Base-by-base conservation (phyloP, 805 yeast species). In the Peterozyma xylosa region DNA sequence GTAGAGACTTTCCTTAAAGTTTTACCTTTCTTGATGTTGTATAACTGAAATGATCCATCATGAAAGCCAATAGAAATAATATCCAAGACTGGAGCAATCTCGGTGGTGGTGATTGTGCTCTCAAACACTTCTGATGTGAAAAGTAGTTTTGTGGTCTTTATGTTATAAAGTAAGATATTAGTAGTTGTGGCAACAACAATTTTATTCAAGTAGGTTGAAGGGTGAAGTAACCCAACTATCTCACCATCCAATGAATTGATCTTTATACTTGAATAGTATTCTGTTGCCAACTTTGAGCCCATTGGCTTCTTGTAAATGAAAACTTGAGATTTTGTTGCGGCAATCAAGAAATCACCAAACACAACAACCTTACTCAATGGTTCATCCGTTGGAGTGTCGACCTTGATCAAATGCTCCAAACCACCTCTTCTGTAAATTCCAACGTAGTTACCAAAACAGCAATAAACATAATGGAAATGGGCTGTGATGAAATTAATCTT, bases 201-300 rank as follows among this genome's bases (percentile, higher is more conserved):
- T 58, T 93, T 93, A 68, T 93, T 93, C 56, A 95, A 63, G 58
- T 91, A 90, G 0, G 99, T 91, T 30, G 97, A 90, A 41, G 91
- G 82, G 60, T 93, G 99, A 10, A 78, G 55, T 15, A 85, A 51
- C 37, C 80, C 82, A 10, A 83, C 81, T 14, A 93, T 73, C 7
- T 70, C 73, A 17, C 96, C 96, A 50, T 84, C 81, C 13, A 81
- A 62, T n/a, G 72, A 62, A 27, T 81, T 76, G 41, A 79, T 57
- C 37, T 66, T 63, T 41, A 90, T 62, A 13, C 80, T 68, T 4
- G 95, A 79, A 62, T 89, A 83, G 44, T 74, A 72, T 52, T 78
- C 84, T n/a, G 82, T 73, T 15, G 77, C 79, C 59, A 63, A 63
- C 60, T 71, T 77, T 9, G 45, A 18, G 15, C 55, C 60, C 0